A percentile compares a stretch with the other conserved stretches of the same genome.
Conservation (phyloP, 2,329 filamentous ascomycete genomes). For the Calycina herbarum region DNA sequence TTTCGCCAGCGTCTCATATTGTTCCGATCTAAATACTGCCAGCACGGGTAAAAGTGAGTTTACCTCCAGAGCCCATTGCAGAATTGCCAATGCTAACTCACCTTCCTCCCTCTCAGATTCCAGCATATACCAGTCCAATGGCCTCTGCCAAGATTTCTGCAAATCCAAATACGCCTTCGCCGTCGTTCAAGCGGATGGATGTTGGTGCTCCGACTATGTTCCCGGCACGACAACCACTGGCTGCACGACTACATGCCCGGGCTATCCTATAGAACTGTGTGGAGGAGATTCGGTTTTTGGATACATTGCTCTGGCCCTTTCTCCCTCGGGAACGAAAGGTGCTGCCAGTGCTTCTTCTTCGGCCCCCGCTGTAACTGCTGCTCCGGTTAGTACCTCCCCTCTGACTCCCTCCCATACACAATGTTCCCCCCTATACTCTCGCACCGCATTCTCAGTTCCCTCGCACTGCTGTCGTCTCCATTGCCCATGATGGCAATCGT, state of each 20-base stretch:
- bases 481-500: slow-evolving; percentile 33
- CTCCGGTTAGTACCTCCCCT: slow-evolving; percentile 29
- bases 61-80: neutral
- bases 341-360: slow-evolving; percentile 14
- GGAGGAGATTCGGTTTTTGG: slow-evolving; percentile 63
- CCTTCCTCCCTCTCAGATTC: slow-evolving; percentile 43
- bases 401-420: neutral
- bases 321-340: slow-evolving; percentile 57
- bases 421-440: neutral
- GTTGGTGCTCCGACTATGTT: slow-evolving; percentile 74
- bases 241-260: slow-evolving; percentile 64
- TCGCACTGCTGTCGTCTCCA: slow-evolving; percentile 9
- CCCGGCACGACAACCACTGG: slow-evolving; percentile 50
- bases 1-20: slow-evolving; percentile 39
- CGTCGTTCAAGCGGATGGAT: slow-evolving; percentile 62
- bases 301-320: slow-evolving; percentile 58
- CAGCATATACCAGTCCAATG: slow-evolving; percentile 66
- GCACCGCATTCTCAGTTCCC: slow-evolving; percentile 8
- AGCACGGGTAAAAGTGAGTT: slow-evolving; percentile 44
- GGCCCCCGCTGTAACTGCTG: slow-evolving; percentile 22
- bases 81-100: slow-evolving; percentile 12
- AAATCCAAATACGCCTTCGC: slow-evolving; percentile 61
- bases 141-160: slow-evolving; percentile 65
- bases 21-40: slow-evolving; percentile 49
- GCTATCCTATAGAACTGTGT: slow-evolving; percentile 66